Base-by-base conservation (phyloP, 2,329 filamentous ascomycete species). In the Alternaria longipes region DNA sequence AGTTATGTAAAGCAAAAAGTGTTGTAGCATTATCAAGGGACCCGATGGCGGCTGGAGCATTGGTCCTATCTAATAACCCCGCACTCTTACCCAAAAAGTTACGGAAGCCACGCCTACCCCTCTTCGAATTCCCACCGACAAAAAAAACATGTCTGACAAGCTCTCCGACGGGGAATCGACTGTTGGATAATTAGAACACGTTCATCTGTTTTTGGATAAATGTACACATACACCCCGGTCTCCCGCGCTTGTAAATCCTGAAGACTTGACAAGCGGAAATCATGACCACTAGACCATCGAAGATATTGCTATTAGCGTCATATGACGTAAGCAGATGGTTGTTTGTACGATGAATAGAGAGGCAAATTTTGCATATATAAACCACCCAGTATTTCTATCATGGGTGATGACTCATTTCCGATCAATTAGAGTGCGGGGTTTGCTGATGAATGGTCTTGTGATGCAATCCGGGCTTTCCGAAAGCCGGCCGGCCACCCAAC, bases 221-320 rank as follows among this genome's bases (percentile, higher is more conserved):
- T 8, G 18, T 34, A 12, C 1, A 50, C 46, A n/a, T 50, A 50
- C 46, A 56, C 54, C 54, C 54, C 34, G 54, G 54, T 56, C 54
- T 56, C 54, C 54, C 45, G 54, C 54, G 54, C 51, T 54, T 44
- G 51, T 54, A 32, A 30, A 44, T 32, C 36, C 4, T 24, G 28
- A 52, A 41, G 30, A 40, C 28, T 52, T 54, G 51, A 54, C 51
- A 54, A 54, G 51, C 51, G 51, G 51, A 54, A 54, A 54, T 54
- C 51, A 54, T 54, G 51, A 54, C 51, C 51, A 54, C 51, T 54
- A 54, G 51, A 54, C 67, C 67, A 69, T 63, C 58, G 65, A 69
- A 69, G 67, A 69, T 64, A 8, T 50, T 50, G 46, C 46, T 32
- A 18, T 41, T 41, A 34, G 38, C 58, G 32, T 50, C 20, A 16